Evolutionary conservation across 169 alveolate species (phyloP).

Genomic region (Plasmodium malariae): DNA sequence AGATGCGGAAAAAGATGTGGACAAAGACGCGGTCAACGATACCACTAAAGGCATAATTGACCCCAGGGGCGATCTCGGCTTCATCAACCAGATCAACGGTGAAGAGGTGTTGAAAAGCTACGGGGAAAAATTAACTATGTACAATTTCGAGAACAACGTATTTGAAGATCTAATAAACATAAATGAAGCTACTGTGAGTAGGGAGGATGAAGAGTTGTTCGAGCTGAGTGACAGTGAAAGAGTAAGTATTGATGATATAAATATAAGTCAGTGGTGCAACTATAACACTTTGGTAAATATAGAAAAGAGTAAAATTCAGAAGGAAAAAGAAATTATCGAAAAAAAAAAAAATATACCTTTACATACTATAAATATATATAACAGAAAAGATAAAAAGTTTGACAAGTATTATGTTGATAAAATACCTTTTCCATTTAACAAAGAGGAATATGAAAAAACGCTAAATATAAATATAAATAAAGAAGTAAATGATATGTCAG

Average conservation of each 20-base stretch:
- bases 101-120: neutral
- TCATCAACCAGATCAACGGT: neutral
- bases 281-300: constrained; percentile 42
- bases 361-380: constrained; percentile 28
- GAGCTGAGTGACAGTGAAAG: constrained; percentile 53
- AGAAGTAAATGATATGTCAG: constrained; percentile 41
- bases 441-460: constrained; percentile 31
- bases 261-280: constrained; percentile 54
- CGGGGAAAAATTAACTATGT: constrained; percentile 22
- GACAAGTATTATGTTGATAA: constrained; percentile 39
- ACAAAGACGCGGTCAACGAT: too few relatives aligned
- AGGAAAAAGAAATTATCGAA: constrained; percentile 63
- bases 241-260: constrained; percentile 2
- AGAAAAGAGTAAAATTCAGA: constrained; percentile 27
- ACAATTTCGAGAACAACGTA: constrained; percentile 37
- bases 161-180: constrained; percentile 32
- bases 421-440: constrained; percentile 50
- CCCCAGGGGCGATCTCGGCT: too few relatives aligned
- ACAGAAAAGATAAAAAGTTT: constrained; percentile 58
- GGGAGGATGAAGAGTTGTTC: constrained; percentile 45
- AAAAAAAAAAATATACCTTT: constrained; percentile 52
- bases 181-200: neutral
- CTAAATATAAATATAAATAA: constrained; percentile 53
- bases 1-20: neutral
- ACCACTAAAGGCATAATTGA: too few relatives aligned